Conservation (phyloP, 805 yeast genomes). For the Tetrapisispora pingtungensis region DNA sequence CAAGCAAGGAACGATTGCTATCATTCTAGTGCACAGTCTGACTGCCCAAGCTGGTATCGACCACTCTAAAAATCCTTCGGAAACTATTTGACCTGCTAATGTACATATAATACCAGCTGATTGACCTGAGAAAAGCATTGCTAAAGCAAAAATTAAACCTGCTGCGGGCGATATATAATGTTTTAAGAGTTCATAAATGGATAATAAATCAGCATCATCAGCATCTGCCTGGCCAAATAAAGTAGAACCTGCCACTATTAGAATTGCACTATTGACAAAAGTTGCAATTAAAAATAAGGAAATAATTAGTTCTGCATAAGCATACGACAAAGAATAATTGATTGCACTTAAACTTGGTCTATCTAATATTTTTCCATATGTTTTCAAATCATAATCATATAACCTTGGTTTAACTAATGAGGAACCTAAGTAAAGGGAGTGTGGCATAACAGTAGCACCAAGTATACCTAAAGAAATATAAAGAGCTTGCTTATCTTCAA, state of each 20-base stretch:
- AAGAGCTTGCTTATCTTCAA: constrained; percentile 57
- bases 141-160: constrained; percentile 80
- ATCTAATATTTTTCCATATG: constrained; percentile 40
- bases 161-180: constrained; percentile 73
- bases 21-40: constrained; percentile 66
- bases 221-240: constrained; percentile 54
- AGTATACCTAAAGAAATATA: constrained; percentile 73
- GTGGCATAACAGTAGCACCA: constrained; percentile 96
- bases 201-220: constrained; percentile 70
- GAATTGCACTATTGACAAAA: constrained; percentile 84
- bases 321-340: constrained; percentile 64
- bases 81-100: constrained; percentile 86
- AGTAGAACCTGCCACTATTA: constrained; percentile 88
- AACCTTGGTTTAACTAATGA: constrained; percentile 81
- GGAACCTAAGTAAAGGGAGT: constrained; percentile 73
- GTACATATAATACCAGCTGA: constrained; percentile 94
- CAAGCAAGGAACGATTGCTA: constrained; percentile 80
- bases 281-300: constrained; percentile 80
- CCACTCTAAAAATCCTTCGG: constrained; percentile 82
- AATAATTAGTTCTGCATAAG: constrained; percentile 73
- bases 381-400: constrained; percentile 56
- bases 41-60: constrained; percentile 73
- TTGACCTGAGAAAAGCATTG: constrained; percentile 84
- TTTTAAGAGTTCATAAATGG: constrained; percentile 64
- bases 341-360: constrained; percentile 76